Base-by-base conservation (phyloP, 2,329 filamentous ascomycete genomes). In the Botrytis byssoidea region DNA sequence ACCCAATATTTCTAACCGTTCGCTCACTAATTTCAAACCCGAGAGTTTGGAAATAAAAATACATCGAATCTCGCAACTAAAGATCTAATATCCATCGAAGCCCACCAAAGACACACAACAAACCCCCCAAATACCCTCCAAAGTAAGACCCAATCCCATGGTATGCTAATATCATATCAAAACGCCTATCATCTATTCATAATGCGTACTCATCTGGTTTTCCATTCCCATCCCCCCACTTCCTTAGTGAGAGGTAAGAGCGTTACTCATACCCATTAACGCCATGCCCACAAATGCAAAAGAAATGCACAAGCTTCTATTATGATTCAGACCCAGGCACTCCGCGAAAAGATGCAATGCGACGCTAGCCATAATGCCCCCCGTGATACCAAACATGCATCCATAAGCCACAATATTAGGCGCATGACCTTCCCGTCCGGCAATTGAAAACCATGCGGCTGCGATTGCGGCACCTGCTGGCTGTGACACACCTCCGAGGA, bases 281-380 rank as follows among this genome's bases (percentile, higher is more conserved):
- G 90, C 90, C 95, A 98, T 98, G 1, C 96, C 93, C 37, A 92
- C 80, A 83, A 97, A 96, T 12, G 90, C 93, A 84, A 93, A 95
- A 37, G 89, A 86, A 79, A 94, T 93, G 82, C 92, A 95, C 79
- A 96, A 80, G 75, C 91, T 90, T 75, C 91, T 87, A 79, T 91
- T 91, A 83, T 97, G 94, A 77, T 93, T 95, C 80, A 98, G 83
- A 74, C 91, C 92, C 80, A 97, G 82, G 77, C 92, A 92, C 85
- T 99, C 95, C 5, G 92, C 91, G 80, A 98, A 95, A 10, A 99
- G 85, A 83, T 97, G 93, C 80, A 99, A 83, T 4, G 92, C 94
- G 44, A 99, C 96, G 78, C 92, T 96, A 42, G 94, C 91, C 96
- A 99, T 98, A 79, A 99, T 97, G 1, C 96, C 96, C 0, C 94